Percentiles rank a stretch among this genome's conserved stretches.
Evolutionary conservation across 768 basidiomycete species (phyloP).

Genomic region (Cytidiella melzeri): DNA sequence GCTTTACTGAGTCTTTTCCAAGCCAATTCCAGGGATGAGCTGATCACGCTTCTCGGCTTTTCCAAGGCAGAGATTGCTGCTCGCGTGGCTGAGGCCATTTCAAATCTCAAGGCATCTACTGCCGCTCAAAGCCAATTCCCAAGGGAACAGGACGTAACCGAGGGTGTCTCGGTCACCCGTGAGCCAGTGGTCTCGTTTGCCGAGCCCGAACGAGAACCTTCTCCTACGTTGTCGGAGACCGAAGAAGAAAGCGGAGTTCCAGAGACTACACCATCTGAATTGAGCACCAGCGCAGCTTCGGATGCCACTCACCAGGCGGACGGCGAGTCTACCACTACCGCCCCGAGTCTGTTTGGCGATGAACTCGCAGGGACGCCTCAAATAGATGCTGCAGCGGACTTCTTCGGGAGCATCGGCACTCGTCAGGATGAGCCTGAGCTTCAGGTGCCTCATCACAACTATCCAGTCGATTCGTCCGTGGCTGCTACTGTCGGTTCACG

Average conservation of each 20-base stretch:
- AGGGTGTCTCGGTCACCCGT: slow-evolving; percentile 37
- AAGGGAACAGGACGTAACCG: slow-evolving; percentile 30
- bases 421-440: slow-evolving; percentile 40
- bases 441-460: slow-evolving; percentile 72
- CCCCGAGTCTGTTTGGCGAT: slow-evolving; percentile 83
- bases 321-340: slow-evolving; percentile 79
- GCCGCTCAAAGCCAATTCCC: slow-evolving; percentile 23
- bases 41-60: slow-evolving; percentile 87
- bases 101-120: slow-evolving; percentile 53
- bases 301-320: slow-evolving; percentile 54
- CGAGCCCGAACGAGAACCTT: slow-evolving; percentile 54
- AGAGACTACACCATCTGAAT: slow-evolving; percentile 70
- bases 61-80: slow-evolving; percentile 80
- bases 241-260: slow-evolving; percentile 34
- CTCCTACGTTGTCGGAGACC: slow-evolving; percentile 31
- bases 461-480: slow-evolving; percentile 81
- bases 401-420: slow-evolving; percentile 77
- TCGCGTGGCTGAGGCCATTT: slow-evolving; percentile 78
- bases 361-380: slow-evolving; percentile 63
- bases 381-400: slow-evolving; percentile 67
- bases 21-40: slow-evolving; percentile 83
- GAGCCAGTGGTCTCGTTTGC: slow-evolving; percentile 82
- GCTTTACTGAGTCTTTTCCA: slow-evolving; percentile 85
- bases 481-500: slow-evolving; percentile 94
- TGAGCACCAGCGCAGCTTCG: slow-evolving; percentile 58